Evolutionary conservation across 192 early-diverging fungal genomes (phyloP), one percentile per base, ranked within the genome.

Genomic region (Cladochytrium replicatum): DNA sequence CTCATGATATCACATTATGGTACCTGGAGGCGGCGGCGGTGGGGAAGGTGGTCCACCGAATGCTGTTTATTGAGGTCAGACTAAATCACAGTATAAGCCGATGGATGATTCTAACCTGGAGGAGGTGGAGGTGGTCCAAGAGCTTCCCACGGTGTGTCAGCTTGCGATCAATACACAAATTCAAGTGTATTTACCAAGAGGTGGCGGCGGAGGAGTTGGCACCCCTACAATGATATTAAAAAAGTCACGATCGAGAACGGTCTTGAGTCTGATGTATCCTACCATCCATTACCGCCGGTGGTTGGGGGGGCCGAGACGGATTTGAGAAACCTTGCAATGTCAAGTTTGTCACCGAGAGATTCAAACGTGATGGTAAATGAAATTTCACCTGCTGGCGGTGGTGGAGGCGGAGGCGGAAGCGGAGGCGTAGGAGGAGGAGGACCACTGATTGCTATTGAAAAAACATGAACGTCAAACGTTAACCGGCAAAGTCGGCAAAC

Each of bases 121-220:
- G 34, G 34, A 37, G 34, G 34, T 37, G 34, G 34, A 13, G 13
- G 34, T 37, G 34, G 34, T 13, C 34, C 34, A 17, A 13, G 13
- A 13, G 17, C 34, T 37, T 37, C 13, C 13, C 13, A 37, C 13
- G 17, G 34, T n/a, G n/a, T n/a, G n/a, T n/a, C n/a, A n/a, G n/a
- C n/a, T n/a, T n/a, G n/a, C n/a, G n/a, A n/a, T n/a, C n/a, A n/a
- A n/a, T n/a, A n/a, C n/a, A 37, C 17, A 17, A 37, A 37, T 13
- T 13, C 17, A 37, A 13, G 17, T 13, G 13, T 37, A 37, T 13
- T 17, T 37, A 6, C 46, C 46, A 25, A 37, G 48, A 44, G 48
- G 48, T 7, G 53, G 53, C 22, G 46, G 53, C 23, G 53, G 53
- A 2, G 46, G 53, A 53, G 53, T 42, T 4, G 29, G 28, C 8